These are phyloP conservation scores for Aspergillus floridensis DNA, from an alignment of 2,329 filamentous ascomycete genomes.

Conservation along the genomic window DNA sequence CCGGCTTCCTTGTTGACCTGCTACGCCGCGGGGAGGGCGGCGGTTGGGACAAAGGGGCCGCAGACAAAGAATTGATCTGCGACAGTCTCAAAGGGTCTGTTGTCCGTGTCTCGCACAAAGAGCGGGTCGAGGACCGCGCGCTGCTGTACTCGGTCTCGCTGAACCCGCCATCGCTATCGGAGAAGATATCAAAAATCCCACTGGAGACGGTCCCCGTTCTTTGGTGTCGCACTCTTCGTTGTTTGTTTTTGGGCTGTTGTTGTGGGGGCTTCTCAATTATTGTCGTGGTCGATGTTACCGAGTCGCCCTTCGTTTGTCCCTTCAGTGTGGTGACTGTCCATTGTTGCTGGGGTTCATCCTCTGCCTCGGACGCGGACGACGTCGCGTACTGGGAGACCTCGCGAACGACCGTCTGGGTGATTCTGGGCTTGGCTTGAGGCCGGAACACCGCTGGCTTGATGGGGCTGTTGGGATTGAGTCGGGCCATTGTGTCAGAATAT, in stretches of 20 bases:
- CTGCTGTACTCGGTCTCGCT: conserved; percentile 16
- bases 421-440: background rate
- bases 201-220: conserved; percentile 20
- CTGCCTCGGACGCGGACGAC: background rate
- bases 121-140: conserved; percentile 9
- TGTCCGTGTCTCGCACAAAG: conserved; percentile 20
- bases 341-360: conserved; percentile 9
- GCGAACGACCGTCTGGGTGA: background rate
- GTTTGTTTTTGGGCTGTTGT: background rate
- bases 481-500: conserved; percentile 22
- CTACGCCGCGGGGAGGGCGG: conserved; percentile 6
- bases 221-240: conserved; percentile 16
- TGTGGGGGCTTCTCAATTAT: conserved; percentile 12
- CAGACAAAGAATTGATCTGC: conserved; percentile 35
- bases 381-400: background rate
- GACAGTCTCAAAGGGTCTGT: conserved; percentile 30
- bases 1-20: conserved; percentile 25
- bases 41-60: conserved; percentile 24
- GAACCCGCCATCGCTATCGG: conserved; percentile 22
- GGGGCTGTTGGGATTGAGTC: conserved; percentile 26
- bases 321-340: conserved; percentile 10
- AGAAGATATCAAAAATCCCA: conserved; percentile 31
- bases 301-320: conserved; percentile 4
- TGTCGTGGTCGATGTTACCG: conserved; percentile 3
- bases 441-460: conserved; percentile 11